Base-by-base conservation (phyloP, 2,329 filamentous ascomycete species). In the Rhynchosporium secalis region DNA sequence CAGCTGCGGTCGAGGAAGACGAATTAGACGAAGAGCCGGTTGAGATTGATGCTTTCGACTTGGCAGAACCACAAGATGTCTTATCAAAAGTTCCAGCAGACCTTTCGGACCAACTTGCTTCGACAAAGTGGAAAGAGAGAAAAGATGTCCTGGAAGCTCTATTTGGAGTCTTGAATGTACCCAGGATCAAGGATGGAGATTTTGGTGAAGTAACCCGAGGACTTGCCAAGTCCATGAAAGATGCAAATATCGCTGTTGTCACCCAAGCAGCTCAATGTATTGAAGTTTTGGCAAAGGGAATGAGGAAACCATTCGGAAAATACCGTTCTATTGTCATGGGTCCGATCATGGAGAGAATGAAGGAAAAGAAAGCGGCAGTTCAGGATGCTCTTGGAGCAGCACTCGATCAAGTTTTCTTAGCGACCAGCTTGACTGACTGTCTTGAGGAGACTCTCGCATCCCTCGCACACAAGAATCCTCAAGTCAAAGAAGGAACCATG, bases 151-250 rank as follows among this genome's bases (percentile, higher is more conserved):
- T 98, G 3, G 95, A 99, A 65, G 91, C 86, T 9, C 81, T 97
- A 0, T 89, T 88, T 69, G 84, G 84, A 13, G 82, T 86, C 3
- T 77, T 96, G 60, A 96, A 96, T 70, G 88, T 96, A 46, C 92
- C 94, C 13, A 85, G 89, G 65, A 96, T 99, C 75, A 96, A 96
- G 75, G 94, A 98, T 69, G 91, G 86, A 6, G 89, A 91, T 60
- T 98, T 92, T 72, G 86, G 88, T 74, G 94, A 98, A 71, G 83
- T 98, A 68, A 86, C 91, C 61, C 85, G 91, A 64, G 88, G 86
- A 3, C 82, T 98, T 60, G 94, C 95, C 49, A 99, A 98, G 77
- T 92, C 86, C 70, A 99, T 99, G 95, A 99, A 99, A 76, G 96
- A 99, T 70, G 95, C 96, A 70, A 99, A 99, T 73, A 89, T 99